Evolutionary conservation across 345 rosid genomes (phyloP).

Genomic region (Salix brachista): DNA sequence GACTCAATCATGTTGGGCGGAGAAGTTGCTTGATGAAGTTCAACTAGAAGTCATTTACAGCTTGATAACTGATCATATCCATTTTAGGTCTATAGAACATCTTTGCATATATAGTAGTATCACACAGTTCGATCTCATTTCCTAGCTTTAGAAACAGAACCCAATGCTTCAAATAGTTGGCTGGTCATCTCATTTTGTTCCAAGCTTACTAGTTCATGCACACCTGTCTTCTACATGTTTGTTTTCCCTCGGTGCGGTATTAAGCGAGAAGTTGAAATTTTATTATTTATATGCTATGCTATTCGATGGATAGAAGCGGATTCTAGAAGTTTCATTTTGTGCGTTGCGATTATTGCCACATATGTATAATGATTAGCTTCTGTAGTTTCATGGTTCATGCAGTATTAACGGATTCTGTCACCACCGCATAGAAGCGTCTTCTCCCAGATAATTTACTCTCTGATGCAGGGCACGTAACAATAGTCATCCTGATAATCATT

Average conservation of each 20-base stretch:
- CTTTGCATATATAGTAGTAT: not conserved
- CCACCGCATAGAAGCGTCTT: no score
- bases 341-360: not conserved
- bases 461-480: no score
- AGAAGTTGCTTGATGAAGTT: slow-evolving; percentile 17
- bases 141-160: slow-evolving; percentile 1
- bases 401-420: not conserved
- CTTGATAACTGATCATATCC: slow-evolving; percentile 1
- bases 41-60: slow-evolving; percentile 3
- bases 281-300: no score
- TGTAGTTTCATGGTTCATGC: not conserved
- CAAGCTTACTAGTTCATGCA: not conserved
- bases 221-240: no score
- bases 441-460: no score
- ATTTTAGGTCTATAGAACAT: not conserved
- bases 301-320: not conserved
- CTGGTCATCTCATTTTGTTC: not conserved
- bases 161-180: not conserved
- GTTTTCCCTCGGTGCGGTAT: no score
- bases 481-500: no score
- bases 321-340: not conserved
- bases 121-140: not conserved
- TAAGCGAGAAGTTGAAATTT: not conserved
- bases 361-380: not conserved
- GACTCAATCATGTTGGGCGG: slow-evolving; percentile 23